Conservation (phyloP, 2,329 filamentous ascomycete species). For the Triangularia verruculosa region DNA sequence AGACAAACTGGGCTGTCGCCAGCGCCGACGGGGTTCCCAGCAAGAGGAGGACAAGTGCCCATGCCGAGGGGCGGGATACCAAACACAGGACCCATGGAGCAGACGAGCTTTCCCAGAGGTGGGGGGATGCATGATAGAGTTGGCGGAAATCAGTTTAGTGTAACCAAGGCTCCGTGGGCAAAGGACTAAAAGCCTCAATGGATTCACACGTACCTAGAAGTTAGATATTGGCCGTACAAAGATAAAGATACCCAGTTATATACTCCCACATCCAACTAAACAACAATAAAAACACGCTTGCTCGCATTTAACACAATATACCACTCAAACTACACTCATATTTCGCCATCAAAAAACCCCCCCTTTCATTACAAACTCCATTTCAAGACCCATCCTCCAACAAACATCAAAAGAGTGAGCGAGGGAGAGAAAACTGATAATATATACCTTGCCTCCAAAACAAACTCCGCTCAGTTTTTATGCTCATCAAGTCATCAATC, state of each 20-base stretch:
- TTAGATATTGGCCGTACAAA: too few relatives aligned
- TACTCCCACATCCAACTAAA: too few relatives aligned
- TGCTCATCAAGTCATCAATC: background rate
- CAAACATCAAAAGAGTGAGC: background rate
- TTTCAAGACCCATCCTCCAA: background rate
- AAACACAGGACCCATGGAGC: constrained; percentile 23
- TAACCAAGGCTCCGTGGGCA: constrained; percentile 49
- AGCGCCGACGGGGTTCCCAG: background rate
- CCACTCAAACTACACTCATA: too few relatives aligned
- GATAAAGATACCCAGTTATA: background rate
- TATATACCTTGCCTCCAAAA: background rate
- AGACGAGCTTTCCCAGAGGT: constrained; percentile 23
- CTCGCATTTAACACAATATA: too few relatives aligned
- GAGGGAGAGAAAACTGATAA: background rate
- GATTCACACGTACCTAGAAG: background rate
- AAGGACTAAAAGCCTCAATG: constrained; percentile 28
- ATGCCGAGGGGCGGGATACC: constrained; percentile 18
- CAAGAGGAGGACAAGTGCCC: constrained; percentile 7
- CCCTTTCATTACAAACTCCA: too few relatives aligned
- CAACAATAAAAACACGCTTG: too few relatives aligned
- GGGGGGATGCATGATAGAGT: constrained; percentile 32
- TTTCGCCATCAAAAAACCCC: too few relatives aligned
- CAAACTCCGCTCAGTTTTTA: background rate
- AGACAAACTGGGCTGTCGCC: background rate
- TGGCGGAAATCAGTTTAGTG: constrained; percentile 35